phyloP scores from a whole-genome alignment of 2,329 filamentous ascomycete species.

The Diaporthe batatas region DNA sequence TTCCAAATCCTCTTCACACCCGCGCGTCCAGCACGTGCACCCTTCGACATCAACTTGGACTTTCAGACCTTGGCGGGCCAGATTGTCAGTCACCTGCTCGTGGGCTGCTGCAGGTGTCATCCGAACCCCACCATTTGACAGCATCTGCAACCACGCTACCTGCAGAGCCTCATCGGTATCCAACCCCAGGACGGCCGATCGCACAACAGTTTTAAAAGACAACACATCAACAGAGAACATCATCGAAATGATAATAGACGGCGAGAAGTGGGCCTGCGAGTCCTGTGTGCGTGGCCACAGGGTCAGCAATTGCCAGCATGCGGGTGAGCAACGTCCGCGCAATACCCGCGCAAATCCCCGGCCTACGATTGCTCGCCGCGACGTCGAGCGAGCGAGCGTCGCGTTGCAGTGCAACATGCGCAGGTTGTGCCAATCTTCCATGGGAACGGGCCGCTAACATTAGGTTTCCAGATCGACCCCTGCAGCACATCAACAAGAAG shows the following conservation, averaged over 20 bases:
- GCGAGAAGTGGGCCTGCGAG: conserved; percentile 98
- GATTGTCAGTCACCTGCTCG: conserved; percentile 26
- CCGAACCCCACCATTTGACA: conserved; percentile 36
- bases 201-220: background rate
- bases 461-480: conserved; percentile 79
- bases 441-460: conserved; percentile 30
- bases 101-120: conserved; percentile 39
- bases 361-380: conserved; percentile 18
- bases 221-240: conserved; percentile 2
- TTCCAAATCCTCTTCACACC: background rate
- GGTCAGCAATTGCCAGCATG: conserved; percentile 98
- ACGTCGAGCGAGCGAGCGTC: conserved; percentile 25
- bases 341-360: conserved; percentile 44
- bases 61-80: conserved; percentile 17
- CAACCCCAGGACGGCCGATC: background rate
- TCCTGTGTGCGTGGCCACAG: conserved; percentile 98
- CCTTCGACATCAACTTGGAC: conserved; percentile 13
- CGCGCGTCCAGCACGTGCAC: conserved; percentile 26
- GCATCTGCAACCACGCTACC: conserved; percentile 32
- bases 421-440: background rate
- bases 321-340: conserved; percentile 74
- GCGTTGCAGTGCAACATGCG: conserved; percentile 33
- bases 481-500: conserved; percentile 97
- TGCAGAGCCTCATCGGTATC: conserved; percentile 14
- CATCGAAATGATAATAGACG: conserved; percentile 82